phyloP scores from a whole-genome alignment of 371 early-diverging fungal species.

The Cokeromyces recurvatus region DNA sequence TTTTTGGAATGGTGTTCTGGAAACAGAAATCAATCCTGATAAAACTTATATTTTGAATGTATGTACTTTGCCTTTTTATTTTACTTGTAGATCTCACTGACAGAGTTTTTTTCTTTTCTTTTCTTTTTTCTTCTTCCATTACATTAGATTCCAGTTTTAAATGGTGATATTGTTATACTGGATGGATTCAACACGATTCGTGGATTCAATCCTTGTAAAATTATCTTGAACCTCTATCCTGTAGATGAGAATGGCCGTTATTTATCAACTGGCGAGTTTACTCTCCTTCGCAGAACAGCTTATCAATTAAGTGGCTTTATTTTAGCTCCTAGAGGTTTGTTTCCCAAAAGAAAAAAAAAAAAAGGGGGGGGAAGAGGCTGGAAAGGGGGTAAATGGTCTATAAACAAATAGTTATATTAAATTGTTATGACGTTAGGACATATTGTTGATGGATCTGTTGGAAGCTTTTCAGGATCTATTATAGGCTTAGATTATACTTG shows the following conservation, averaged over 20 bases:
- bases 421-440: too few species aligned
- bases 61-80: background rate
- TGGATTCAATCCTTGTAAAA: background rate
- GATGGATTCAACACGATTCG: background rate
- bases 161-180: background rate
- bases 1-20: conserved; percentile 18
- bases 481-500: conserved; percentile 16
- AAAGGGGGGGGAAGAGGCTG: too few species aligned
- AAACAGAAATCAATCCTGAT: background rate
- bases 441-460: conserved; percentile 16
- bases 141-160: background rate
- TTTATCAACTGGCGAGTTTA: background rate
- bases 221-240: background rate
- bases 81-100: background rate
- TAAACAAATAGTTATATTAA: too few species aligned
- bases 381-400: too few species aligned
- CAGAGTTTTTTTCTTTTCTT: too few species aligned
- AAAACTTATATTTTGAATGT: conserved; percentile 18
- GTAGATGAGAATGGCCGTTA: background rate
- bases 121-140: too few species aligned
- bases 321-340: background rate
- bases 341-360: background rate
- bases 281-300: background rate
- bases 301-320: background rate
- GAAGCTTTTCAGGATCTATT: conserved; percentile 20